These are phyloP conservation scores for Saccharum spontaneum DNA, from an alignment of 176 grass and related monocot species.

Conservation along the genomic window DNA sequence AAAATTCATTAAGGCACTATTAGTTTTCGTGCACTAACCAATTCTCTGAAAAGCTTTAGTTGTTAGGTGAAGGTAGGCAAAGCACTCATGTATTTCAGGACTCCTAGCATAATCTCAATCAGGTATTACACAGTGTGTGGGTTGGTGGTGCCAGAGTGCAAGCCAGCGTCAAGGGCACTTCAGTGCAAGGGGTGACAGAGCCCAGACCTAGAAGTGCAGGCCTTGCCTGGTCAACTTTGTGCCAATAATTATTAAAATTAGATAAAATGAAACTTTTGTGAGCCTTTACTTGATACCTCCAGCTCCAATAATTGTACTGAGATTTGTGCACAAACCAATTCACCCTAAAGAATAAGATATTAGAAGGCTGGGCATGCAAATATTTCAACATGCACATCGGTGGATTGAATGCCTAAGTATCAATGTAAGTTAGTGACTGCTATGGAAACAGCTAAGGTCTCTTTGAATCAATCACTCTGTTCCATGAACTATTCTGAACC, in stretches of 20 bases:
- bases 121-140: neutral
- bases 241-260: neutral
- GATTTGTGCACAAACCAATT: conserved; percentile 5
- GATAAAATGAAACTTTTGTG: neutral
- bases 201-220: neutral
- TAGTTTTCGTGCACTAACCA: neutral
- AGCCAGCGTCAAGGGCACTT: neutral
- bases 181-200: neutral
- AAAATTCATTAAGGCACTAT: neutral
- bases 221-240: neutral
- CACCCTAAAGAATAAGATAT: conserved; percentile 8
- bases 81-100: conserved; percentile 14
- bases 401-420: conserved; percentile 2
- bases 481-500: conserved; percentile 2
- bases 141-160: neutral
- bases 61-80: conserved; percentile 8
- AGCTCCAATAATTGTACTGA: neutral
- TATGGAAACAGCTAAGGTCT: conserved; percentile 6
- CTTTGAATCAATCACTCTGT: neutral
- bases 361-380: neutral
- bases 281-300: conserved; percentile 12
- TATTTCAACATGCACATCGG: conserved; percentile 1
- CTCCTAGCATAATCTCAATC: conserved; percentile 7
- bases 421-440: conserved; percentile 12
- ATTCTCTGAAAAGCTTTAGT: neutral